Evolutionary conservation across 2,329 filamentous ascomycete genomes (phyloP).

Genomic region (Coniella lustricola): DNA sequence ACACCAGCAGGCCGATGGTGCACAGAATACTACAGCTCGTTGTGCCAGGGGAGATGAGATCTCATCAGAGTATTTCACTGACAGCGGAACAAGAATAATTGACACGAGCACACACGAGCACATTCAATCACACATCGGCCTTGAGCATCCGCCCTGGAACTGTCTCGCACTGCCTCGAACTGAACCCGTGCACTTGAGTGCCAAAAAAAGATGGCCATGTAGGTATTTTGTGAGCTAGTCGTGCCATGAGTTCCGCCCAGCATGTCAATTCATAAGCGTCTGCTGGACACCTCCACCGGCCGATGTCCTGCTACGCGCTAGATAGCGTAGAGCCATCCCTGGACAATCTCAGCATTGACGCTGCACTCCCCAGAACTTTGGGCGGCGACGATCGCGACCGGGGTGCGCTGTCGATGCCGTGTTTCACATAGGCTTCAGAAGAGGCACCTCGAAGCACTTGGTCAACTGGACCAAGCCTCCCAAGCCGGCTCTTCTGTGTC

Average conservation of each 20-base stretch:
- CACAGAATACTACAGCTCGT: no score
- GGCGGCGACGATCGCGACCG: no score
- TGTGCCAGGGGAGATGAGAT: no score
- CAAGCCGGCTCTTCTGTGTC: slow-evolving; percentile 6
- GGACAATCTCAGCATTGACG: slow-evolving; percentile 5
- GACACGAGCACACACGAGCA: neutral
- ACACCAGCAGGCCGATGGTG: no score
- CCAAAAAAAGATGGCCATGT: slow-evolving; percentile 7
- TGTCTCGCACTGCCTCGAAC: neutral
- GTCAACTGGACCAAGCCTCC: slow-evolving; percentile 2
- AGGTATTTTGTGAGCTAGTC: no score
- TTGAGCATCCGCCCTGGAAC: no score
- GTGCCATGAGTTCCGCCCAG: neutral
- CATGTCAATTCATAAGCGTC: slow-evolving; percentile 2
- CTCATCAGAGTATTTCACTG: no score
- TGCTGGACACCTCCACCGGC: slow-evolving; percentile 3
- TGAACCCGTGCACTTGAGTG: slow-evolving; percentile 1
- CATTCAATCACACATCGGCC: no score
- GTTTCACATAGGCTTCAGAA: slow-evolving; percentile 26
- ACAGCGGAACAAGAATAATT: neutral
- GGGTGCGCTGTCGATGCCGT: slow-evolving; percentile 13
- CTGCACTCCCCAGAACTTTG: neutral
- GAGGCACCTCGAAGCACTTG: slow-evolving; percentile 14
- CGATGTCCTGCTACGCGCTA: neutral
- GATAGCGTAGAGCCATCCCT: slow-evolving; percentile 9